Evolutionary conservation across 1,284 basidiomycete genomes (phyloP).

Genomic region (Pyrrhoderma noxium): DNA sequence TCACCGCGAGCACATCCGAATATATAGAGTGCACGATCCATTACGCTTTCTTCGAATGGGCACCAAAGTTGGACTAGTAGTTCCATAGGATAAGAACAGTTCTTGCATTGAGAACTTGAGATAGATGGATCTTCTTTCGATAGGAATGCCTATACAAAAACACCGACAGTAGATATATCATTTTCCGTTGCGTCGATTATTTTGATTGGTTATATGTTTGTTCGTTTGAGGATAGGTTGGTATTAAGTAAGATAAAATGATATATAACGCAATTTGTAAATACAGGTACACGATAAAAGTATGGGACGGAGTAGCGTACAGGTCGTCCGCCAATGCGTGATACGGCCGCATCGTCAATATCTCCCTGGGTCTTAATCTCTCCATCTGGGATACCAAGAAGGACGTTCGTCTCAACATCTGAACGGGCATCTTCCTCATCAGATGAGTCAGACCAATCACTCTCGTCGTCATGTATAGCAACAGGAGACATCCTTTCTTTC

Average conservation of each 20-base stretch:
- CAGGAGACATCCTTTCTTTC: no score
- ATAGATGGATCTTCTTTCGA: constrained; percentile 26
- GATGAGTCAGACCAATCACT: constrained; percentile 79
- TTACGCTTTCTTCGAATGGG: constrained; percentile 72
- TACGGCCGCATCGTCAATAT: constrained; percentile 65
- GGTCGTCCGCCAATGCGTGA: constrained; percentile 81
- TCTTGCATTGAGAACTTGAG: constrained; percentile 49
- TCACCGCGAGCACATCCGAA: constrained; percentile 65
- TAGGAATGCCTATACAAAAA: constrained; percentile 27
- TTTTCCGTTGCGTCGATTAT: no score
- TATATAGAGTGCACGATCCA: constrained; percentile 73
- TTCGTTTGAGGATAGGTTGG: background rate
- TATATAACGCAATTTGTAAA: constrained; percentile 33
- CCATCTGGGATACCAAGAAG: constrained; percentile 75
- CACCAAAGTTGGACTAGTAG: constrained; percentile 80
- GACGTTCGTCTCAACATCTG: constrained; percentile 61
- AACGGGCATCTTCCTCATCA: constrained; percentile 53
- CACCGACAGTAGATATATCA: background rate
- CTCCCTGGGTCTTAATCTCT: constrained; percentile 42
- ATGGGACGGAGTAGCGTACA: constrained; percentile 49
- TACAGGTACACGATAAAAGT: constrained; percentile 31
- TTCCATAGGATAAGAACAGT: constrained; percentile 65
- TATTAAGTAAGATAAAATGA: constrained; percentile 32
- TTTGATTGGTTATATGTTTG: no score
- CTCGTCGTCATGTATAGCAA: constrained; percentile 33